Evolutionary conservation across 768 basidiomycete genomes (phyloP).

Genomic region (Clavulina sp.): DNA sequence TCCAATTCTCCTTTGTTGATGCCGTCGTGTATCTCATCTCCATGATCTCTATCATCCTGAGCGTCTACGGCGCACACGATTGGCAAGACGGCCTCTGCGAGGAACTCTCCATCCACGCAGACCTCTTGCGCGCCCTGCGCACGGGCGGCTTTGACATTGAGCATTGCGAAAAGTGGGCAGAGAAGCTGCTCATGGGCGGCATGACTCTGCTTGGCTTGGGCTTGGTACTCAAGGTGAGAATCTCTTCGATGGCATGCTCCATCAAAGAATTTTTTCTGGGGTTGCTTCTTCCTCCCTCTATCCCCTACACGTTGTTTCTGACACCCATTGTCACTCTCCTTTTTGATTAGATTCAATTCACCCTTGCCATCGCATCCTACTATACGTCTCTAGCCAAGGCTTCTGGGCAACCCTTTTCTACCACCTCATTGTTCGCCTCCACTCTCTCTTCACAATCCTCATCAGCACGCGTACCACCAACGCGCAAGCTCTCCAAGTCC

Average conservation of each 20-base stretch:
- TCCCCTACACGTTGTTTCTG: background rate
- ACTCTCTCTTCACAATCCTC: too few relatives aligned
- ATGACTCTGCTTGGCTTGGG: conserved; percentile 42
- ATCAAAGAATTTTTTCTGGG: too few relatives aligned
- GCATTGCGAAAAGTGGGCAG: conserved; percentile 68
- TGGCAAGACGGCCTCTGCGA: too few relatives aligned
- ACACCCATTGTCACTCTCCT: conserved; percentile 2
- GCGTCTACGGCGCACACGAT: too few relatives aligned
- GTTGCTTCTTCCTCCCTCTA: background rate
- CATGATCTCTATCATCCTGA: too few relatives aligned
- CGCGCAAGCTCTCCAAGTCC: too few relatives aligned
- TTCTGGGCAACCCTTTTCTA: background rate
- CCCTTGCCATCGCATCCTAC: conserved; percentile 51
- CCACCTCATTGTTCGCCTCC: too few relatives aligned
- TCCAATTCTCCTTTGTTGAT: too few relatives aligned
- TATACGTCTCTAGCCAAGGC: conserved; percentile 29
- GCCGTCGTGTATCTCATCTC: too few relatives aligned
- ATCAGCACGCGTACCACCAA: too few relatives aligned
- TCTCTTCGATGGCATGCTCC: too few relatives aligned
- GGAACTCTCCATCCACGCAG: conserved; percentile 55
- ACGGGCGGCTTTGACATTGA: conserved; percentile 60
- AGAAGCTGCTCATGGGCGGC: conserved; percentile 41
- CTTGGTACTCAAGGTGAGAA: conserved; percentile 47
- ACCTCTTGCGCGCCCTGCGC: conserved; percentile 49
- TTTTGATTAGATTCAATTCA: conserved; percentile 45